Evolutionary conservation across 371 early-diverging fungal species (phyloP).

Genomic region (Capillidium heterosporum): DNA sequence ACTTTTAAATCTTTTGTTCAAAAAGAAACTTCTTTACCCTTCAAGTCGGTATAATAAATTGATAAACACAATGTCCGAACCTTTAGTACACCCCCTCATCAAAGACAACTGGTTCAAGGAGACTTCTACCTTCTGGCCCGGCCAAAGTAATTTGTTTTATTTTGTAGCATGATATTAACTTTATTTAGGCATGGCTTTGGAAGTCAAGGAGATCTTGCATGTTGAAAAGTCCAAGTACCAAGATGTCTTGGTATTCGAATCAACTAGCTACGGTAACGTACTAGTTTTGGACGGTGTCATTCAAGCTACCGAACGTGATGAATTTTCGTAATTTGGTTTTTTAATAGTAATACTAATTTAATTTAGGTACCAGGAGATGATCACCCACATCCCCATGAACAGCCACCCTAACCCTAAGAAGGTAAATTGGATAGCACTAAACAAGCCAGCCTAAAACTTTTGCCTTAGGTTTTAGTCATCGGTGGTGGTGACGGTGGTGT

Average conservation of each 20-base stretch:
- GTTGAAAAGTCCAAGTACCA: constrained; percentile 83
- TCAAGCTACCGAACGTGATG: constrained; percentile 94
- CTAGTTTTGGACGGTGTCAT: constrained; percentile 93
- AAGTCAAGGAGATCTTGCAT: constrained; percentile 86
- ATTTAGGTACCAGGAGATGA: constrained; percentile 91
- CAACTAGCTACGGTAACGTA: constrained; percentile 84
- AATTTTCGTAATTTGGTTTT: constrained; percentile 61
- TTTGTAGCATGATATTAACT: background rate
- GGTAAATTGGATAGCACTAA: constrained; percentile 18
- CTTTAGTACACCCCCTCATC: constrained; percentile 50
- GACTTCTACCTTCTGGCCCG: constrained; percentile 86
- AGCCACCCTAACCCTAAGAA: constrained; percentile 89
- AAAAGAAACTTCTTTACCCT: too few relatives aligned
- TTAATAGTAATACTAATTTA: background rate
- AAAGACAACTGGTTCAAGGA: constrained; percentile 92
- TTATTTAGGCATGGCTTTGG: constrained; percentile 65
- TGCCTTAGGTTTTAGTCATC: constrained; percentile 73
- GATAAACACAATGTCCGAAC: constrained; percentile 4
- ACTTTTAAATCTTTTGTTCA: too few relatives aligned
- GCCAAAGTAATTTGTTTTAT: constrained; percentile 46
- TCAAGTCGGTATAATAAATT: too few relatives aligned
- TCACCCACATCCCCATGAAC: constrained; percentile 86
- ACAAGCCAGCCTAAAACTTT: constrained; percentile 10
- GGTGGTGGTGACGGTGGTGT: constrained; percentile 97
- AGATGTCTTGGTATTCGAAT: constrained; percentile 92